These are phyloP conservation scores for Aleurites moluccanus DNA, from an alignment of 441 rosid species.

Conservation along the genomic window DNA sequence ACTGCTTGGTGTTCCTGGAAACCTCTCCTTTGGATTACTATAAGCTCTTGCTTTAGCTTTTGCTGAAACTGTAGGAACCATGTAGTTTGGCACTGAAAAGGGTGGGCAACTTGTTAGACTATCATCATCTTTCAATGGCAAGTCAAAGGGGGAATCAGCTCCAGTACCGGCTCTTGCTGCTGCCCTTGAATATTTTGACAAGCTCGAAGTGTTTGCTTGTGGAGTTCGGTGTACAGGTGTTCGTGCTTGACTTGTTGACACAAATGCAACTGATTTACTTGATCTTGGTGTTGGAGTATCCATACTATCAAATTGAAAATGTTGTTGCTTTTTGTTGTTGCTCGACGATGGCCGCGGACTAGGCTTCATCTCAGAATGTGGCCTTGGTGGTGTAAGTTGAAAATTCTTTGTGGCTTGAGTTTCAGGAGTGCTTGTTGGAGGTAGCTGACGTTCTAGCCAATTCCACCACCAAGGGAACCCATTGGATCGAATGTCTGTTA, in stretches of 20 bases:
- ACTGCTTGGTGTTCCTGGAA: conserved; percentile 61
- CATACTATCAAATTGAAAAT: conserved; percentile 40
- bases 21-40: conserved; percentile 73
- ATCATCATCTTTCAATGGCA: conserved; percentile 71
- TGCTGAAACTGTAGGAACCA: conserved; percentile 81
- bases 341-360: conserved; percentile 65
- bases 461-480: conserved; percentile 97
- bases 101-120: conserved; percentile 95
- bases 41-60: conserved; percentile 72
- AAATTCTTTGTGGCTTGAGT: conserved; percentile 42
- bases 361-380: conserved; percentile 52
- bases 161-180: conserved; percentile 50
- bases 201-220: conserved; percentile 33
- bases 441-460: conserved; percentile 76
- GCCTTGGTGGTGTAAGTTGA: conserved; percentile 56
- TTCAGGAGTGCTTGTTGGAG: conserved; percentile 45
- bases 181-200: conserved; percentile 60
- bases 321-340: conserved; percentile 38
- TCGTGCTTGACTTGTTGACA: conserved; percentile 45
- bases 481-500: conserved; percentile 44
- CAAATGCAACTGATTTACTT: conserved; percentile 55
- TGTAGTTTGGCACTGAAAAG: conserved; percentile 83
- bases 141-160: conserved; percentile 61
- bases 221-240: conserved; percentile 47
- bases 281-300: conserved; percentile 74